phyloP scores from a whole-genome alignment of 805 yeast species.

The Pichia membranifaciens region DNA sequence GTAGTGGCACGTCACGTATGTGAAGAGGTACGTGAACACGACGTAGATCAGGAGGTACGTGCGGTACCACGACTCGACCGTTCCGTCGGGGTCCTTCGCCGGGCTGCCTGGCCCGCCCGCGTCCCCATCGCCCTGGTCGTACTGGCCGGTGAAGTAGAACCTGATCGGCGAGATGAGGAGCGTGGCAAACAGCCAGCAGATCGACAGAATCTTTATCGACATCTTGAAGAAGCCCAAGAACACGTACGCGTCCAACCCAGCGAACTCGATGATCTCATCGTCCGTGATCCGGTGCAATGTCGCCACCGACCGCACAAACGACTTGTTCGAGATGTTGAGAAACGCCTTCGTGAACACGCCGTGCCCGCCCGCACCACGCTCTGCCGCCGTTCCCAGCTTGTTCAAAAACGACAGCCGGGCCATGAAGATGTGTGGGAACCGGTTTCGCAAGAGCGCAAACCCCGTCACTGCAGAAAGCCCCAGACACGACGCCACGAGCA shows the following conservation, averaged over 20 bases:
- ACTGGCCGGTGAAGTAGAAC: conserved; percentile 73
- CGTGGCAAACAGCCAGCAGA: conserved; percentile 65
- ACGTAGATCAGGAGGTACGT: conserved; percentile 82
- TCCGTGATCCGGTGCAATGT: conserved; percentile 60
- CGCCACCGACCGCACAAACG: not conserved
- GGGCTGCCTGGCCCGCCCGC: not conserved
- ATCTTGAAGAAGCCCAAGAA: conserved; percentile 86
- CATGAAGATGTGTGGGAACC: conserved; percentile 78
- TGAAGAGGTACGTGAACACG: conserved; percentile 79
- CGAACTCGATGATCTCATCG: conserved; percentile 73
- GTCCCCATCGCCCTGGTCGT: conserved; percentile 53
- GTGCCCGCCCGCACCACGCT: no score
- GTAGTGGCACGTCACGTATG: conserved; percentile 54
- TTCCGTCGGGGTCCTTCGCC: conserved; percentile 2
- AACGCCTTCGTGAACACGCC: not conserved
- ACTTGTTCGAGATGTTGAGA: conserved; percentile 6
- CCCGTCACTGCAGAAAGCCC: conserved; percentile 64
- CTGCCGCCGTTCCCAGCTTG: no score
- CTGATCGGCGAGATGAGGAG: conserved; percentile 79
- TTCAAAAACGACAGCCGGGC: conserved; percentile 56
- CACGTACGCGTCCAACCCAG: conserved; percentile 93
- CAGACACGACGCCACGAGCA: conserved; percentile 57
- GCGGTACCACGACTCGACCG: conserved; percentile 14
- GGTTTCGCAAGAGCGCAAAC: conserved; percentile 65
- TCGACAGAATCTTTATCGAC: conserved; percentile 63